Base-by-base conservation (phyloP, 1,139 yeast genomes). In the Zygosaccharomyces sapae region DNA sequence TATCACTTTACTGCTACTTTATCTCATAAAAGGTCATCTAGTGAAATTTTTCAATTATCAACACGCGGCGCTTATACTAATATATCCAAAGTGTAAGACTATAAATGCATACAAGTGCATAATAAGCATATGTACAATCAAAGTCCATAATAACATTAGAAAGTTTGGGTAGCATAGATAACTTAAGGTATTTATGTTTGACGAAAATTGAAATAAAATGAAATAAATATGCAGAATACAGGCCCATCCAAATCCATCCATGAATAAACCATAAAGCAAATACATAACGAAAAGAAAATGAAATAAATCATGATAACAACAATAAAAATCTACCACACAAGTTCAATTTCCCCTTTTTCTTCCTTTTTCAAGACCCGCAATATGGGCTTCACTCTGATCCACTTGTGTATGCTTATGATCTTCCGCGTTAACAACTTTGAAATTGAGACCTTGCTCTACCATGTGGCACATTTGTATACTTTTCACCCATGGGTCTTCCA, bases 341-440 rank as follows among this genome's bases (percentile, higher is more conserved):
- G 9, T 31, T 47, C 24, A 43, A 16, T 48, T 48, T 19, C 38
- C 47, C 51, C 70, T 57, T 76, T 74, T 76, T 79, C 66, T 83
- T 85, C 57, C 77, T 81, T 72, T 86, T 63, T 90, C 97, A 56
- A 88, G 76, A 45, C 94, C 86, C 12, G 97, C 96, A 69, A 90
- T 90, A 66, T 90, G 97, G 0, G 97, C 97, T 59, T 87, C 95
- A 50, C 88, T 83, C 65, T 87, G 96, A 58, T 88, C 95, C 44
- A 90, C 97, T 57, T 80, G 81, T 1, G 96, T 86, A 64, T 90
- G 97, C 38, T 74, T 76, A 63, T 90, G 97, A 60, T 79, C 83
- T 3, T 70, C 68, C 38, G 79, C 75, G 47, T 64, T 52, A 12
- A 65, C 57, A 19, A 69, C 61, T 19, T 64, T 59, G 24, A 58